These are phyloP conservation scores for Pichia pseudocactophila DNA, from an alignment of 805 yeast species.

Conservation along the genomic window DNA sequence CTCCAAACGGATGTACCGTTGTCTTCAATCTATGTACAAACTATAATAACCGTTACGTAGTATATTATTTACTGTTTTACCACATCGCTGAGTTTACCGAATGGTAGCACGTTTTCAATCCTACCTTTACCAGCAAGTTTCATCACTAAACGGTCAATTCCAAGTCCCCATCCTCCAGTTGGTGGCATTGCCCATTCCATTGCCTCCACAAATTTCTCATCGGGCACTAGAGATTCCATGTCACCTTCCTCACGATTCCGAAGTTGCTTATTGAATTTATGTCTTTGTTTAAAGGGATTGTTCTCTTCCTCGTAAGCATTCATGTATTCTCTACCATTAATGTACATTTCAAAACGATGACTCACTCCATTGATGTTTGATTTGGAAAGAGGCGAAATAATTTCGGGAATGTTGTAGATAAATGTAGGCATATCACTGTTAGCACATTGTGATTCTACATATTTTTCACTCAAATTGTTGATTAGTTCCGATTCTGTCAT, in stretches of 20 bases:
- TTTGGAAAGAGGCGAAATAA: constrained; percentile 84
- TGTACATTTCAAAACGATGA: constrained; percentile 71
- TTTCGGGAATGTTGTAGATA: constrained; percentile 74
- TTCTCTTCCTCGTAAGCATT: constrained; percentile 98
- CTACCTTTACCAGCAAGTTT: constrained; percentile 52
- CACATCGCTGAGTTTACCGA: constrained; percentile 69
- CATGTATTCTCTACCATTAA: constrained; percentile 70
- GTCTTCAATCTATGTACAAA: too few species aligned
- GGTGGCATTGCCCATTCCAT: constrained; percentile 97
- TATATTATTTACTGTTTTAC: constrained; percentile 37
- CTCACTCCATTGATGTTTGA: constrained; percentile 28
- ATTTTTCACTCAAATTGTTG: constrained; percentile 30
- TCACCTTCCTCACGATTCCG: constrained; percentile 41
- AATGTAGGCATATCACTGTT: constrained; percentile 48
- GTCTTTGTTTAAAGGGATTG: constrained; percentile 61
- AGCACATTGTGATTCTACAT: constrained; percentile 55
- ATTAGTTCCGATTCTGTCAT: constrained; percentile 8
- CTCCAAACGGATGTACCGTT: too few species aligned
- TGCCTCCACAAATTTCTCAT: constrained; percentile 56
- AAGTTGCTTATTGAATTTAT: constrained; percentile 57
- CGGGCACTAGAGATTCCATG: constrained; percentile 60
- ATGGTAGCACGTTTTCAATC: constrained; percentile 67
- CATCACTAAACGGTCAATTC: constrained; percentile 85
- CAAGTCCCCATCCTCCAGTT: constrained; percentile 97
- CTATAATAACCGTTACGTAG: too few species aligned